phyloP scores from a whole-genome alignment of 768 basidiomycete genomes.

The Russula earlei region DNA sequence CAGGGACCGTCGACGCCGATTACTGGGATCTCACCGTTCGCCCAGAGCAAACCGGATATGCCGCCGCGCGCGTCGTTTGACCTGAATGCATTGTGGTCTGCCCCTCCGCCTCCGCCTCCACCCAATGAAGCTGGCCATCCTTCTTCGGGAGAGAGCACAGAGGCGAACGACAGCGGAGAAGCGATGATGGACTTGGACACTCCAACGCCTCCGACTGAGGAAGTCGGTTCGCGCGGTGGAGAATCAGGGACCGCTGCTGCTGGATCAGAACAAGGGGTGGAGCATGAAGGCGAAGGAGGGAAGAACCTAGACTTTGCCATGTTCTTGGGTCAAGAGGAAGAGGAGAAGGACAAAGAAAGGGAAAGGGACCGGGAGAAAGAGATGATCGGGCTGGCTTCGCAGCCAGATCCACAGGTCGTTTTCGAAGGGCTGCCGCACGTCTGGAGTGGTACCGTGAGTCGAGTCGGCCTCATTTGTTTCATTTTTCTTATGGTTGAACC shows the following conservation, averaged over 20 bases:
- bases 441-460: conserved; percentile 66
- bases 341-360: conserved; percentile 21
- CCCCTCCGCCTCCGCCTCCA: conserved; percentile 23
- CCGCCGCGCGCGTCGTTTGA: conserved; percentile 53
- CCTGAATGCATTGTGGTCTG: conserved; percentile 65
- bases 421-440: conserved; percentile 53
- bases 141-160: not conserved
- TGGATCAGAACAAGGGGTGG: conserved; percentile 23
- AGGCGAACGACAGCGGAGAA: not conserved
- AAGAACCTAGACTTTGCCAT: conserved; percentile 68
- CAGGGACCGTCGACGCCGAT: conserved; percentile 18
- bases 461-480: not conserved
- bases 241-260: not conserved
- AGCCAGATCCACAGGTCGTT: conserved; percentile 23
- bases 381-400: not conserved
- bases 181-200: conserved; percentile 5
- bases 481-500: not conserved
- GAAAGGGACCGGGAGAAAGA: not conserved
- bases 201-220: conserved; percentile 1
- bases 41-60: conserved; percentile 34
- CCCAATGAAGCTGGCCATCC: conserved; percentile 28
- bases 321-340: conserved; percentile 52
- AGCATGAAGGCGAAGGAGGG: conserved; percentile 40
- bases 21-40: conserved; percentile 29
- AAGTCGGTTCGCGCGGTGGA: not conserved